Evolutionary conservation across 2,329 filamentous ascomycete genomes (phyloP), one percentile per base, ranked within the genome.

Genomic region (Colletotrichum musicola): DNA sequence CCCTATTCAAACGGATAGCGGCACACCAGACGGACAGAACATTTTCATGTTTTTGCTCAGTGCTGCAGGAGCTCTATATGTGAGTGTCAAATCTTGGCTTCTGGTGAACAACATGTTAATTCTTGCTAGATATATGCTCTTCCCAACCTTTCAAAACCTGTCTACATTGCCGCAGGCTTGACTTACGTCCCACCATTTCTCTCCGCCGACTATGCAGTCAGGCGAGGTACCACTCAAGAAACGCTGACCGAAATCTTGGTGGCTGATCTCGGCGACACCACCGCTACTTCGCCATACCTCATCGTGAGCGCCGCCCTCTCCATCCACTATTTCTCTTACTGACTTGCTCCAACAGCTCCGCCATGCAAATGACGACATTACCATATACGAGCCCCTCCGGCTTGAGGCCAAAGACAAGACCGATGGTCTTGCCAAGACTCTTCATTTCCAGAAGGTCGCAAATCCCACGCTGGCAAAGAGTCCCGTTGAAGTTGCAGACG

Each of bases 351-450:
- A 70, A 18, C 71, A 94, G 92, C 83, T 95, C 30, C 92, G 95
- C 58, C 93, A 93, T 56, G 86, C 88, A 10, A 91, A 89, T 68
- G 92, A 97, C 71, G 95, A 98, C 75, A 82, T 98, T 40, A 92
- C 92, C 12, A 87, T 98, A 53, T 99, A 98, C 77, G 90, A 96
- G 76, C 94, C 95, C 1, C 92, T 94, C 73, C 85, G 88, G 49
- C 82, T 82, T 69, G 80, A 76, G 46, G 76, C 75, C 30, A 78
- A 78, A 64, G 77, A 74, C 64, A 71, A 68, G n/a, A 73, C 75
- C 7, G 72, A 80, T 30, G 79, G 84, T 6, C 85, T 91, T 72
- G 82, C 86, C 1, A 81, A 83, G 25, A 87, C 85, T 7, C 82
- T 98, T 12, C 88, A 90, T 62, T 97, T 97, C 79, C 85, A 91